Evolutionary conservation across 768 basidiomycete genomes (phyloP), one percentile per base, ranked within the genome.

Genomic region (Rubroboletus pulcherrimus): DNA sequence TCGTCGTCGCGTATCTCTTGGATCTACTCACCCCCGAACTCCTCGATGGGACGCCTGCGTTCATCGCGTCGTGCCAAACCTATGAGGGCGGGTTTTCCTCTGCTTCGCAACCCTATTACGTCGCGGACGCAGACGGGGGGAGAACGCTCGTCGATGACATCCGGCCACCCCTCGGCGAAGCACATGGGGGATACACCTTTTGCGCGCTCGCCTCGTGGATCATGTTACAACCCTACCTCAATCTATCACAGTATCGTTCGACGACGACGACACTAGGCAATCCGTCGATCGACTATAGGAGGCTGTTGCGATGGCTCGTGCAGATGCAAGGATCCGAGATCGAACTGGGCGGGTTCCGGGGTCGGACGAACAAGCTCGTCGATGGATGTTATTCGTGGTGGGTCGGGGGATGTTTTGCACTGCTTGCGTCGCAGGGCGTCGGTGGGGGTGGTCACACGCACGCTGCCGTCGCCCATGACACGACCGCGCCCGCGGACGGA

Each of bases 341-440:
- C 11, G 96, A 98, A 66, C 77, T 93, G 9, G 96, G 94, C 4
- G 97, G 97, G 2, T 98, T 99, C 73, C 81, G 80, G 53, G 97
- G 97, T 0, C 77, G 97, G 51, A 92, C 93, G 60, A 99, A 98
- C 70, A 99, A 99, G 71, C 81, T 99, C n/a, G 96, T 99, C 0
- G 97, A 99, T 64, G 97, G 96, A 5, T 99, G 97, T 71, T 99
- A 99, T 71, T 87, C 89, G n/a, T 99, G 97, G 97, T 99, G 96
- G 97, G 91, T 93, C 24, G 97, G 92, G 2, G 95, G 95, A 0
- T 80, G 88, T 15, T 91, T 97, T 66, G 78, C 81, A 0, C 73
- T 98, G 8, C 73, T 97, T 0, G 90, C 91, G 54, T 83, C 81
- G 29, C 63, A 84, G 56, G 52, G 77, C 64, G 17, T 80, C 60